Conservation (phyloP, 208 protist species). For the Leishmania tarentolae region DNA sequence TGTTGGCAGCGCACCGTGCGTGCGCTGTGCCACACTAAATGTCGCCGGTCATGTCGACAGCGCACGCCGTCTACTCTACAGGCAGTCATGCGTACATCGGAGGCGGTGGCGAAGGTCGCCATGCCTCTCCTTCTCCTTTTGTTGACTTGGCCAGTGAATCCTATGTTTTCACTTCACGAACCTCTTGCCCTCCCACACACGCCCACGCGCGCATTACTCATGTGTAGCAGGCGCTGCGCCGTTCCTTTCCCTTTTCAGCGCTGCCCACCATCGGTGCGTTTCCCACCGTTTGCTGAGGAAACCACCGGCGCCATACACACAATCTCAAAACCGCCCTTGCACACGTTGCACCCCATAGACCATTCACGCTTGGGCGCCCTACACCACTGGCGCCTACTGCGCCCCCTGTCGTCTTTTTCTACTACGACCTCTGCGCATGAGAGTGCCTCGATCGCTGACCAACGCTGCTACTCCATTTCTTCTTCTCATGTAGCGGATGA, state of each 20-base stretch:
- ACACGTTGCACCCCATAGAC: neutral
- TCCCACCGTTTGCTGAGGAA: neutral
- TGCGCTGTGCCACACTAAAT: neutral
- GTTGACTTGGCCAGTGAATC: neutral
- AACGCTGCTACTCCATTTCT: neutral
- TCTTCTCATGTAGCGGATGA: constrained; percentile 37
- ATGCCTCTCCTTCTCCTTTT: neutral
- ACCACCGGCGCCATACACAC: neutral
- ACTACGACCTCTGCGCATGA: neutral
- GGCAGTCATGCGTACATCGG: neutral
- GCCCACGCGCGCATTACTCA: neutral
- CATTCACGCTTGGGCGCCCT: neutral
- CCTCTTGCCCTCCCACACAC: neutral
- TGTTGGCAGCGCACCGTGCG: neutral
- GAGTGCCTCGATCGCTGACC: neutral
- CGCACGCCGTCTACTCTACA: neutral
- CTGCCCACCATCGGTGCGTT: neutral
- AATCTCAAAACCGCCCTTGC: neutral
- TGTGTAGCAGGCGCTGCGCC: neutral
- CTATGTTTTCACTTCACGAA: neutral
- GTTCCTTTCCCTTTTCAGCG: neutral
- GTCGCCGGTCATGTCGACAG: neutral
- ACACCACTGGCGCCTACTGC: neutral
- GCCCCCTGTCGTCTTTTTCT: neutral
- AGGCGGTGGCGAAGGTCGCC: neutral